Evolutionary conservation across 768 basidiomycete genomes (phyloP), one percentile per base, ranked within the genome.

Genomic region (Chalciporus sphaerocephalus): DNA sequence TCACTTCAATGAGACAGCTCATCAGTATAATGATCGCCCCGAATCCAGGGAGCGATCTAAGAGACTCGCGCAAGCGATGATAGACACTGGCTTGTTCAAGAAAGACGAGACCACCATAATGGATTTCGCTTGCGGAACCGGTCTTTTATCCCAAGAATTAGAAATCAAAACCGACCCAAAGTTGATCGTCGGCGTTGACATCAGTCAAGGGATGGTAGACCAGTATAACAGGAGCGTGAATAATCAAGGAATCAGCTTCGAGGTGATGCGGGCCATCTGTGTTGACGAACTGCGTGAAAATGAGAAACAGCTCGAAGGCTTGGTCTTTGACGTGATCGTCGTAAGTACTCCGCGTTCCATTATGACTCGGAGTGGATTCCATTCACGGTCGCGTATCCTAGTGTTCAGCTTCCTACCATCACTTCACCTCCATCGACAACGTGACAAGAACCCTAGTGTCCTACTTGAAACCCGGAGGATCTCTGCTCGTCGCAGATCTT

Each of bases 91-190:
- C 50, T 50, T 67, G 0, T 82, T 89, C 53, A 69, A 80, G 42
- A 75, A 76, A 35, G 72, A 78, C 22, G 56, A 53, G 6, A 87
- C 86, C 5, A 69, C 63, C 6, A 69, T 83, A 15, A 69, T 90
- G 74, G 87, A 89, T 53, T 89, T 76, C 56, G 87, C 87, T 5
- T 89, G 87, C 58, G 85, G 86, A 11, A 77, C 77, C 49, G 87
- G 88, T 13, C 61, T 80, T 17, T 61, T 87, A 13, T 82, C 87
- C 2, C 73, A 78, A 50, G 73, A 75, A 34, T 71, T 90, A 18
- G 79, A 78, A 0, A 77, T 77, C 0, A 70, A 79, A 2, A 6
- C 5, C 15, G 68, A 84, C 52, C 75, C 75, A 37, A 83, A 79
- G 58, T 70, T 70, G 23, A 75, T 90, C 50, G 64, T 88, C 13